Base-by-base conservation (phyloP, 441 rosid genomes). In the Aquilaria agallochum region DNA sequence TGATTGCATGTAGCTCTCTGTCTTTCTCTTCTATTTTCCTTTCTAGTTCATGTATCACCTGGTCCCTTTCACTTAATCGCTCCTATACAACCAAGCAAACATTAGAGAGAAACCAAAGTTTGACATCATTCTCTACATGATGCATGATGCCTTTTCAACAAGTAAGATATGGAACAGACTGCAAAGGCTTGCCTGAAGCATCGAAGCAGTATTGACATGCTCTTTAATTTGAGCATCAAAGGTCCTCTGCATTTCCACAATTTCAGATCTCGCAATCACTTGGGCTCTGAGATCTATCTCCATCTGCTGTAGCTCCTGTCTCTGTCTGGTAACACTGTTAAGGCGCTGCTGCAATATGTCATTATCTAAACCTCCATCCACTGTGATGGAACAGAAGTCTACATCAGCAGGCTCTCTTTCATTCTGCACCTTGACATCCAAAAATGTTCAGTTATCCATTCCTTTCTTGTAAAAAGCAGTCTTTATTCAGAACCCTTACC, bases 21-120 rank as follows among this genome's bases (percentile, higher is more conserved):
- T 87, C 98, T 74, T 82, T 95, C 69, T 88, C 97, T 68, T 92
- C 99, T 65, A 92, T 67, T 78, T 78, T 85, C 74, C 90, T 85
- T 78, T 90, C 97, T 68, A 87, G 66, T 46, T 90, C 96, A 67
- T 50, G 85, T 54, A 90, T 71, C 58, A 81, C 68, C 56, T 77
- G 90, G 55, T 85, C 98, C 64, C 72, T 87, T 74, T 92, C 89
- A 60, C 31, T 80, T 46, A 95, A 85, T 81, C 85, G 89, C 80
- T 92, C 99, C 98, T 95, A 76, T 66, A 74, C 15, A 50, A 65
- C 40, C 62, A 73, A 77, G 58, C 63, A 42, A 65, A 55, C 52
- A 67, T 55, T 54, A 34, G 50, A 55, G 54, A 14, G 48, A 11
- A 50, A 11, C n/a, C 55, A n/a, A 57, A 20, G 27, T 20, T 20